Conservation (phyloP, 108 stramenopile species). For the Cyclotella cryptica region DNA sequence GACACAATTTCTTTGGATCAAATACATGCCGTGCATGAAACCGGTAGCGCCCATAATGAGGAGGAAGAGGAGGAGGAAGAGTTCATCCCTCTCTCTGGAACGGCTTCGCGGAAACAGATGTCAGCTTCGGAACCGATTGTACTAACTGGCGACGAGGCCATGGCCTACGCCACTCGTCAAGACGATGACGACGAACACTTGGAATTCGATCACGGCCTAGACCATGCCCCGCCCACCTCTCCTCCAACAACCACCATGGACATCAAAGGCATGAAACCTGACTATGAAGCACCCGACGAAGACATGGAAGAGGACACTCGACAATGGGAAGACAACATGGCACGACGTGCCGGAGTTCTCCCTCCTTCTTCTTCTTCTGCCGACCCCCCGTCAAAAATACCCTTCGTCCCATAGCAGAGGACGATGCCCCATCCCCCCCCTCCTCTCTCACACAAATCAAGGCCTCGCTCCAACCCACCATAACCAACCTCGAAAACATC, state of each 20-base stretch:
- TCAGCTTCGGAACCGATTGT: conserved; percentile 24
- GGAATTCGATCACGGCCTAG: conserved; percentile 42
- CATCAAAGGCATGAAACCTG: conserved; percentile 10
- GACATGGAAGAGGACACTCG: conserved; percentile 40
- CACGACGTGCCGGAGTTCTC: conserved; percentile 70
- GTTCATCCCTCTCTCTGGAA: conserved; percentile 33
- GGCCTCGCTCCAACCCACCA: conserved; percentile 39
- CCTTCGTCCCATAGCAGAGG: not conserved
- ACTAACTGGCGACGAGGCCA: conserved; percentile 51
- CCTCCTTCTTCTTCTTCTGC: conserved; percentile 22
- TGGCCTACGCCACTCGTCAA: conserved; percentile 45
- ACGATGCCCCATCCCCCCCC: conserved; percentile 1
- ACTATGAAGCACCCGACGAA: conserved; percentile 27
- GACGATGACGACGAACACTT: conserved; percentile 26
- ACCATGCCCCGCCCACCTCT: conserved; percentile 1
- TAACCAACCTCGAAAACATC: conserved; percentile 42
- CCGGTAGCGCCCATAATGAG: too few relatives aligned
- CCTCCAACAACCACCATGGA: conserved; percentile 6
- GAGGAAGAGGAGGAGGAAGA: conserved; percentile 26
- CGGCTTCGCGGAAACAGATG: not conserved
- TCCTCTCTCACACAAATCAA: conserved; percentile 42
- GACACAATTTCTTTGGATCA: not conserved
- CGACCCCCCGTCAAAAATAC: not conserved
- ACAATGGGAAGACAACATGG: conserved; percentile 74
- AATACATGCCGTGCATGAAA: not conserved